Percentiles rank a stretch among this genome's conserved stretches.
phyloP scores from a whole-genome alignment of 2,329 filamentous ascomycete species.

The Zymoseptoria ardabiliae region DNA sequence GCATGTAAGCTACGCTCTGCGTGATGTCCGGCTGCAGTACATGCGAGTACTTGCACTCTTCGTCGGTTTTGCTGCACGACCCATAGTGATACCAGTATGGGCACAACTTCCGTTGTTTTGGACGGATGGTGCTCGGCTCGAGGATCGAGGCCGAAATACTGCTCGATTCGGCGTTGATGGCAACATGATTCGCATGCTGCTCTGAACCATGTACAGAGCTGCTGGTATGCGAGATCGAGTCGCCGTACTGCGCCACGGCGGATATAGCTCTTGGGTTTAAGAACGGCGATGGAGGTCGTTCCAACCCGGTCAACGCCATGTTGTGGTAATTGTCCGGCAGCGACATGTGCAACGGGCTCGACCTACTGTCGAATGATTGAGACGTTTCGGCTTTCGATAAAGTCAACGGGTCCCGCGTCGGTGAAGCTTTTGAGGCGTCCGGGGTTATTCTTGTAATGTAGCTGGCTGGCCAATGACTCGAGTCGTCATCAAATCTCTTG shows the following conservation, averaged over 20 bases:
- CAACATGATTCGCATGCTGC: background rate
- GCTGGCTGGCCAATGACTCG: background rate
- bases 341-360: background rate
- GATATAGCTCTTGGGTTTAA: background rate
- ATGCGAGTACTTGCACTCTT: slow-evolving; percentile 1
- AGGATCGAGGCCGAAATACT: too few species aligned
- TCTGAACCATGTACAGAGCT: background rate
- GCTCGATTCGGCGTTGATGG: background rate
- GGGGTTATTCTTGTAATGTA: background rate
- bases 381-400: background rate
- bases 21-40: background rate
- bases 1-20: background rate
- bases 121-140: background rate
- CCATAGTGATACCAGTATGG: slow-evolving; percentile 2
- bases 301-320: background rate
- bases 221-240: background rate
- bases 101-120: background rate
- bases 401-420: background rate
- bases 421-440: background rate
- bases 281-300: background rate
- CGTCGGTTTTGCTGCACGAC: background rate
- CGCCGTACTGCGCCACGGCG: background rate
- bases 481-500: background rate
- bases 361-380: background rate
- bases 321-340: background rate